A percentile compares a stretch with the other conserved stretches of the same genome.
Conservation (phyloP, 805 yeast genomes). For the Starmerella stigmatis region DNA sequence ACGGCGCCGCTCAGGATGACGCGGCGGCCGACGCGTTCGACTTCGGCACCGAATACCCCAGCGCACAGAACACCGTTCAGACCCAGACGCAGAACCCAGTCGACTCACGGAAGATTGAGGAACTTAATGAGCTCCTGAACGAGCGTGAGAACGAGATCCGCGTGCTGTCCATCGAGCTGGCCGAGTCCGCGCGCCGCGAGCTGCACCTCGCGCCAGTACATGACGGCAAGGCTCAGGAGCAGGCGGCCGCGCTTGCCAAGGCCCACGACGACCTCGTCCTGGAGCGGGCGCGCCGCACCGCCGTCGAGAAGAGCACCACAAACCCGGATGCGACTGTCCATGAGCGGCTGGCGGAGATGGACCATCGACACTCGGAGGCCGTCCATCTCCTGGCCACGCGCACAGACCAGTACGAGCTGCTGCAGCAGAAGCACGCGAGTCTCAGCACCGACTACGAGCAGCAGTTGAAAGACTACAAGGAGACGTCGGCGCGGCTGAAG, state of each 20-base stretch:
- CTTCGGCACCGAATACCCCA: slow-evolving; percentile 8
- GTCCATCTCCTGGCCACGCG: slow-evolving; percentile 26
- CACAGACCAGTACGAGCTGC: slow-evolving; percentile 26
- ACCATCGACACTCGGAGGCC: slow-evolving; percentile 27
- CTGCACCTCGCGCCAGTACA: slow-evolving; percentile 22
- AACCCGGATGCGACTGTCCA: slow-evolving; percentile 9
- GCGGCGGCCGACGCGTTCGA: slow-evolving; percentile 12
- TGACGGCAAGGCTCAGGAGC: background rate
- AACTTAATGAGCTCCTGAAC: slow-evolving; percentile 20
- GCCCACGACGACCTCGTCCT: slow-evolving; percentile 27
- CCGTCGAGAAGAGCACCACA: slow-evolving; percentile 21
- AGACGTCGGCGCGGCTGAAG: slow-evolving; percentile 11
- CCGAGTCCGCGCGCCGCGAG: slow-evolving; percentile 33
- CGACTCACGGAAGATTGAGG: slow-evolving; percentile 9
- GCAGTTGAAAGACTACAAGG: slow-evolving; percentile 6
- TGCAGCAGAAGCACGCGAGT: slow-evolving; percentile 24
- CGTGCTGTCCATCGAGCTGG: slow-evolving; percentile 31
- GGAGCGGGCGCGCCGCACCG: slow-evolving; percentile 29
- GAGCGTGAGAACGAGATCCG: slow-evolving; percentile 29
- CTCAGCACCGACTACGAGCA: slow-evolving; percentile 16
- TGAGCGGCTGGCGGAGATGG: slow-evolving; percentile 24
- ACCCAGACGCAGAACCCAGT: background rate
- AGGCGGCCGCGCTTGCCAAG: slow-evolving; percentile 23
- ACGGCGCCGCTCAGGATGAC: background rate
- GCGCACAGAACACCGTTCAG: background rate